A percentile compares a stretch with the other conserved stretches of the same genome.
These are phyloP conservation scores for Suhomyces kilbournensis DNA, from an alignment of 805 yeast species.

Conservation along the genomic window DNA sequence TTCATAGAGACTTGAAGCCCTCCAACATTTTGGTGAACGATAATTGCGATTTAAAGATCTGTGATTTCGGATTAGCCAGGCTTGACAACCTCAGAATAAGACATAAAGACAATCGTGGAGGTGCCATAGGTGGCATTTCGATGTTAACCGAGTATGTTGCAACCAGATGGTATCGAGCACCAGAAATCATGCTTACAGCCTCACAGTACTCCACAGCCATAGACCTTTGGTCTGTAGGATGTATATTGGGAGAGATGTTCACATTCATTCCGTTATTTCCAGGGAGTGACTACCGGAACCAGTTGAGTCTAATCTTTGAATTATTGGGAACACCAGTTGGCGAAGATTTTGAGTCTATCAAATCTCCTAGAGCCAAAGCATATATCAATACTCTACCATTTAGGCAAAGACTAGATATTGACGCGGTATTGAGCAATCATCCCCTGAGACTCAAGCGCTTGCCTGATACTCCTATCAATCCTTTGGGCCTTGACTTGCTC, in stretches of 20 bases:
- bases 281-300: constrained; percentile 72
- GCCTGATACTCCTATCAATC: constrained; percentile 17
- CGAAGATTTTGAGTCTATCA: constrained; percentile 15
- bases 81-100: constrained; percentile 43
- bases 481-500: constrained; percentile 25
- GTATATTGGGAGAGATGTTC: constrained; percentile 70
- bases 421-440: constrained; percentile 16
- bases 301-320: constrained; percentile 61
- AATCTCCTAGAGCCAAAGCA: constrained; percentile 22
- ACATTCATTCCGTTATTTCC: constrained; percentile 65
- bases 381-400: constrained; percentile 26
- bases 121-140: constrained; percentile 24
- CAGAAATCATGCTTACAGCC: constrained; percentile 74
- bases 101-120: constrained; percentile 11
- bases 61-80: constrained; percentile 77
- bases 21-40: constrained; percentile 65
- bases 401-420: constrained; percentile 16
- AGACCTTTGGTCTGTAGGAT: constrained; percentile 80
- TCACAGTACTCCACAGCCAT: constrained; percentile 74
- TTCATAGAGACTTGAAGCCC: constrained; percentile 77
- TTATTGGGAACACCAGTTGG: constrained; percentile 65
- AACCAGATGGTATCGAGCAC: constrained; percentile 83
- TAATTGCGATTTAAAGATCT: constrained; percentile 71
- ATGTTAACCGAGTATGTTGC: constrained; percentile 79
- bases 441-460: constrained; percentile 16